Evolutionary conservation across 257 asterid species (phyloP).

Genomic region (Gentiana dahurica): DNA sequence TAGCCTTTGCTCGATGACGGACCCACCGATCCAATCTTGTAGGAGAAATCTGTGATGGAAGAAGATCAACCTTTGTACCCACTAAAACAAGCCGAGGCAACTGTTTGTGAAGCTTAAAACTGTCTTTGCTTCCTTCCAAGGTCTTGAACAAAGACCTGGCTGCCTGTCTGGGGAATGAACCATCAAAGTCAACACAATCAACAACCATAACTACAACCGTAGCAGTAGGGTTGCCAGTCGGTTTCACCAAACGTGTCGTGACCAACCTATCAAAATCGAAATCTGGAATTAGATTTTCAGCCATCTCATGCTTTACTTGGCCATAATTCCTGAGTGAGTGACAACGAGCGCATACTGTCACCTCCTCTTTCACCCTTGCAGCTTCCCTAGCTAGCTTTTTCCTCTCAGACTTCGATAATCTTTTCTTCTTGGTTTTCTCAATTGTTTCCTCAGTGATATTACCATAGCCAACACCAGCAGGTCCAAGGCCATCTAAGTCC

Average conservation of each 20-base stretch:
- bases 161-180: slow-evolving; percentile 89
- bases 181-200: slow-evolving; percentile 90
- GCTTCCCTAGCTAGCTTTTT: slow-evolving; percentile 61
- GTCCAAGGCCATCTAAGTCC: slow-evolving; percentile 73
- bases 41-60: slow-evolving; percentile 88
- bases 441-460: slow-evolving; percentile 68
- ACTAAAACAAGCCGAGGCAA: slow-evolving; percentile 91
- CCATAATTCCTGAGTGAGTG: slow-evolving; percentile 88
- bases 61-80: slow-evolving; percentile 93
- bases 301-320: slow-evolving; percentile 67
- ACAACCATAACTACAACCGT: slow-evolving; percentile 91
- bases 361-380: slow-evolving; percentile 49
- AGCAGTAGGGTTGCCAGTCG: slow-evolving; percentile 75
- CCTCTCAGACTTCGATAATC: slow-evolving; percentile 66
- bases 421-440: slow-evolving; percentile 43
- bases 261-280: slow-evolving; percentile 82
- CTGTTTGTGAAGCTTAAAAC: slow-evolving; percentile 40
- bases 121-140: slow-evolving; percentile 38
- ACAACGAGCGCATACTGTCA: slow-evolving; percentile 83
- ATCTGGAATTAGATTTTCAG: slow-evolving; percentile 84
- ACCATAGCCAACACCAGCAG: slow-evolving; percentile 84
- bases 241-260: slow-evolving; percentile 65
- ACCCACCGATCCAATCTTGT: slow-evolving; percentile 85
- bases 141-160: slow-evolving; percentile 73
- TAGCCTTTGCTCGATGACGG: slow-evolving; percentile 75